Percentiles rank a stretch among this genome's conserved stretches.
These are phyloP conservation scores for Mallotus japonicus DNA, from an alignment of 441 rosid species.

Conservation along the genomic window DNA sequence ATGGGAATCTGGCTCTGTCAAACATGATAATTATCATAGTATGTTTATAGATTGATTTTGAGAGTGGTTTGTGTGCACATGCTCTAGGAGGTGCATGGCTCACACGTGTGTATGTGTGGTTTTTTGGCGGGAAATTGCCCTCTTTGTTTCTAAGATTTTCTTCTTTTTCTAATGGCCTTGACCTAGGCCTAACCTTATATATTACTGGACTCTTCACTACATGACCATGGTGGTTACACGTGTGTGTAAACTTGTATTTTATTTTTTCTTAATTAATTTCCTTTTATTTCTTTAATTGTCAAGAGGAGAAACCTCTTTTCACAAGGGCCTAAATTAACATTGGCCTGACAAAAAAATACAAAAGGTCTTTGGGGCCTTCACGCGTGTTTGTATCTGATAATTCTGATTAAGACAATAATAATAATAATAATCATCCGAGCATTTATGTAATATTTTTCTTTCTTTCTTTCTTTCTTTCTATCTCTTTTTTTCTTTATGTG, in stretches of 20 bases:
- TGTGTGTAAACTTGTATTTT: slow-evolving; percentile 14
- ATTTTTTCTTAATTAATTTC: background rate
- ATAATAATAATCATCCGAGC: slow-evolving; percentile 12
- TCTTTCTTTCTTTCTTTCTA: background rate
- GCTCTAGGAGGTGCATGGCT: slow-evolving; percentile 29
- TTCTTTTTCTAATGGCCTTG: slow-evolving; percentile 28
- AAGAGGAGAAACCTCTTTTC: slow-evolving; percentile 30
- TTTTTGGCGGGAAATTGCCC: slow-evolving; percentile 48
- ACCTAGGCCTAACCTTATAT: slow-evolving; percentile 34
- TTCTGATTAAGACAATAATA: slow-evolving; percentile 31
- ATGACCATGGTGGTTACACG: slow-evolving; percentile 36
- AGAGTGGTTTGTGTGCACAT: slow-evolving; percentile 36
- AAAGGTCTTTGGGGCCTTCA: slow-evolving; percentile 54
- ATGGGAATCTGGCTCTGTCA: slow-evolving; percentile 24
- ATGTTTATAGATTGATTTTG: slow-evolving; percentile 9
- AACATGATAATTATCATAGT: too few relatives aligned
- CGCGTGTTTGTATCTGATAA: slow-evolving; percentile 40
- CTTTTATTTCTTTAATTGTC: background rate
- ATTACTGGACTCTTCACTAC: slow-evolving; percentile 16
- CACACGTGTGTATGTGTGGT: slow-evolving; percentile 43
- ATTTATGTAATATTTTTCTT: background rate
- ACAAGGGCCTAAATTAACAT: slow-evolving; percentile 25
- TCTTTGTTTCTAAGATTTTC: slow-evolving; percentile 8
- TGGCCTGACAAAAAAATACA: slow-evolving; percentile 31
- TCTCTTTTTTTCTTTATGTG: slow-evolving; percentile 1